Conservation (phyloP, 805 yeast genomes). For the Lipomyces chichibuensis region DNA sequence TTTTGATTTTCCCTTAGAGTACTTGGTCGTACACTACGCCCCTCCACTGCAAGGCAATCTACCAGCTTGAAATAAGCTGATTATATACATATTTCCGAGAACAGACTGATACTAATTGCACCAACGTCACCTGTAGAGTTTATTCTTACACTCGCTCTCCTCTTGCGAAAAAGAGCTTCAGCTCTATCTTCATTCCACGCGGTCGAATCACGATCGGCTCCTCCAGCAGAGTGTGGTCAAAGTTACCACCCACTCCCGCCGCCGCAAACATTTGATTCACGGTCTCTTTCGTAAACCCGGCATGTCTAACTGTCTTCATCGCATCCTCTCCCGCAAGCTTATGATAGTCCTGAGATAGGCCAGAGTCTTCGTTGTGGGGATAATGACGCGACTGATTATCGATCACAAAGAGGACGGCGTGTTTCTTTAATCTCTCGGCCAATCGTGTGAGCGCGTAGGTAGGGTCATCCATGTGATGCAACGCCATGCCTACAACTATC, state of each 20-base stretch:
- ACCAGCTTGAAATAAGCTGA: too few species aligned
- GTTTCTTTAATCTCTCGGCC: background rate
- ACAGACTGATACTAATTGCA: background rate
- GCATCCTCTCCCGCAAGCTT: background rate
- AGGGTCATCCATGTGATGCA: background rate
- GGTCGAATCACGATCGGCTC: conserved; percentile 1
- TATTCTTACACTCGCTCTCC: background rate
- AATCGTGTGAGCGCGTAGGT: background rate
- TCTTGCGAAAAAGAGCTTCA: background rate
- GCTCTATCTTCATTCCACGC: background rate
- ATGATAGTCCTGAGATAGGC: background rate
- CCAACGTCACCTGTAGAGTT: background rate
- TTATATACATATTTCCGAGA: too few species aligned
- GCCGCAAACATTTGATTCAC: background rate
- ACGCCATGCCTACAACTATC: background rate
- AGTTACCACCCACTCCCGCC: background rate
- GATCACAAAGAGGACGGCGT: background rate
- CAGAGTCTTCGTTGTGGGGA: background rate
- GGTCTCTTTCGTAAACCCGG: background rate
- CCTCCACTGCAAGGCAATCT: too few species aligned
- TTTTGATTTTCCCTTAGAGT: too few species aligned
- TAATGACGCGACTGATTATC: background rate
- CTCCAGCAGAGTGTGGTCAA: background rate
- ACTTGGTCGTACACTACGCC: too few species aligned
- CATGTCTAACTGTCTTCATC: background rate